Conservation (phyloP, 176 grass and related monocot genomes). For the Pharus latifolius region DNA sequence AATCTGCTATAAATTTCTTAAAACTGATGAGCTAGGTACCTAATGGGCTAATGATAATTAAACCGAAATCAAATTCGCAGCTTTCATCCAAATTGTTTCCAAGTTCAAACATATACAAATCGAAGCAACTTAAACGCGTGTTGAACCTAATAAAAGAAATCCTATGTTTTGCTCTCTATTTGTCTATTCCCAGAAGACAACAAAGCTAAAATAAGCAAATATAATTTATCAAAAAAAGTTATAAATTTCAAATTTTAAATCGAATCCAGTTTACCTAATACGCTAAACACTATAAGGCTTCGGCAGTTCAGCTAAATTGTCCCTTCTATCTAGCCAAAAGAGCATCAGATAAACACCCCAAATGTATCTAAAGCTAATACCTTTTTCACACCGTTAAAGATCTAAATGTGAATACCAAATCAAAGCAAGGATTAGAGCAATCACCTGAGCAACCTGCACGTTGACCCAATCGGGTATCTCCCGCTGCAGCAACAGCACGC, state of each 20-base stretch:
- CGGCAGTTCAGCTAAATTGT: background rate
- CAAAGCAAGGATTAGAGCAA: background rate
- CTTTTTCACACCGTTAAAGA: too few relatives aligned
- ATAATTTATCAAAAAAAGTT: background rate
- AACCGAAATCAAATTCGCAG: too few relatives aligned
- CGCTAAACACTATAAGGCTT: background rate
- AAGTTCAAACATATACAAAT: too few relatives aligned
- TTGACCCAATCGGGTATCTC: slow-evolving; percentile 98
- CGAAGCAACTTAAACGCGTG: too few relatives aligned
- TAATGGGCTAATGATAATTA: too few relatives aligned
- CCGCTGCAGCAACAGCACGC: slow-evolving; percentile 69
- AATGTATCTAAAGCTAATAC: background rate
- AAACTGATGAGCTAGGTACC: too few relatives aligned
- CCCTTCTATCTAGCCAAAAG: background rate
- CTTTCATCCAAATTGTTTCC: too few relatives aligned
- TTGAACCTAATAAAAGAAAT: too few relatives aligned
- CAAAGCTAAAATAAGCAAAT: too few relatives aligned
- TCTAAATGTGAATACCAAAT: background rate
- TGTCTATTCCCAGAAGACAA: too few relatives aligned
- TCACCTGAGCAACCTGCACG: slow-evolving; percentile 73
- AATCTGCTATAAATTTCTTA: too few relatives aligned
- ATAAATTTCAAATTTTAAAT: background rate
- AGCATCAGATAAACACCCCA: background rate
- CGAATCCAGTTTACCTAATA: background rate
- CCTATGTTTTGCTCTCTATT: too few relatives aligned